Evolutionary conservation across 1,284 basidiomycete species (phyloP).

Genomic region (Trametes hirsuta): DNA sequence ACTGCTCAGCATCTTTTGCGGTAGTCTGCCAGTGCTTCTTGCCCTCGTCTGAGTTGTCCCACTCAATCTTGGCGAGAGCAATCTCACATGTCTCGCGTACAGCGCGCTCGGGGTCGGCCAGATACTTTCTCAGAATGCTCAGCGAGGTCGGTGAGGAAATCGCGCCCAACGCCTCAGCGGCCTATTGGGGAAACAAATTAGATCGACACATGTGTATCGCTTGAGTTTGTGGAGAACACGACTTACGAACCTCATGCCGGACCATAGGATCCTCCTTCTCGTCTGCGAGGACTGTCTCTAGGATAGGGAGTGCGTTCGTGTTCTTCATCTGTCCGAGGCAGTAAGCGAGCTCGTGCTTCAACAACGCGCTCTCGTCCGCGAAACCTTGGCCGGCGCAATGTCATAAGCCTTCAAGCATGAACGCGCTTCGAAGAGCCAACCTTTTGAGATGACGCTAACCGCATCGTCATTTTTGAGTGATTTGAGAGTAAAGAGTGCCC

Average conservation of each 20-base stretch:
- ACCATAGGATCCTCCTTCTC: conserved; percentile 92
- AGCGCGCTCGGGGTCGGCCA: conserved; percentile 74
- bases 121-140: conserved; percentile 74
- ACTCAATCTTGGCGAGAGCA: conserved; percentile 93
- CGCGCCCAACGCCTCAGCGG: conserved; percentile 98
- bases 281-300: conserved; percentile 79
- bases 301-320: conserved; percentile 73
- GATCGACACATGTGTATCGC: background rate
- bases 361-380: conserved; percentile 83
- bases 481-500: conserved; percentile 94
- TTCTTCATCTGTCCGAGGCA: conserved; percentile 93
- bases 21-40: conserved; percentile 44
- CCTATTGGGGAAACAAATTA: conserved; percentile 46
- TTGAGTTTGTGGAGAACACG: background rate
- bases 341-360: conserved; percentile 98
- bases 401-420: background rate
- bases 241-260: conserved; percentile 81
- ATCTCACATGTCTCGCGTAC: conserved; percentile 99
- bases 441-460: conserved; percentile 85
- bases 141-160: conserved; percentile 77
- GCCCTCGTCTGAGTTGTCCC: conserved; percentile 84
- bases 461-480: conserved; percentile 82
- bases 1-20: conserved; percentile 38
- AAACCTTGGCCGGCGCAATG: conserved; percentile 60
- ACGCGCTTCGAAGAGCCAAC: conserved; percentile 41